Conservation (phyloP, 257 asterid species). For the Solanum clarkiae region DNA sequence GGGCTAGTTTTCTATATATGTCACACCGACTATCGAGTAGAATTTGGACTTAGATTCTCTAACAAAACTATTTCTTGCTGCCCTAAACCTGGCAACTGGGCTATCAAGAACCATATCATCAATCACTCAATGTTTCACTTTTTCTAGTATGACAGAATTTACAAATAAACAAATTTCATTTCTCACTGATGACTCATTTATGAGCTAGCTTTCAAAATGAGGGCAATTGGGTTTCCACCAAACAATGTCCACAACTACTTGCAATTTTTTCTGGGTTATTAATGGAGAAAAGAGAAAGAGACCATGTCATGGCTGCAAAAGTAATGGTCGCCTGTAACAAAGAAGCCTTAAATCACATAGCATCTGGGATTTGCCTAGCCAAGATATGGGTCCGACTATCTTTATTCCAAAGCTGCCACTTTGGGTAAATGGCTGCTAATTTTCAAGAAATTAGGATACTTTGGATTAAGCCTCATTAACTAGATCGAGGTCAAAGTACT, state of each 20-base stretch:
- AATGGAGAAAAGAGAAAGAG: neutral
- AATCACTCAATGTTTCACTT: neutral
- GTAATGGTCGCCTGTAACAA: neutral
- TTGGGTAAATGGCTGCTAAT: neutral
- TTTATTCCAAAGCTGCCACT: neutral
- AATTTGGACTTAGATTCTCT: neutral
- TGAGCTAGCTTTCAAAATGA: neutral
- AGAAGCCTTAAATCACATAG: neutral
- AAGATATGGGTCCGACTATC: slow-evolving; percentile 7
- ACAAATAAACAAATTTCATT: neutral
- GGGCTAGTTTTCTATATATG: neutral
- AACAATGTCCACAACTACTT: neutral
- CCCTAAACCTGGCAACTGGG: neutral
- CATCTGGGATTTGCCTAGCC: slow-evolving; percentile 5
- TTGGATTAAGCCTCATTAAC: neutral
- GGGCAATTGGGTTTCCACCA: neutral
- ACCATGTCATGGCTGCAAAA: slow-evolving; percentile 21
- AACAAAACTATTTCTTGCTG: neutral
- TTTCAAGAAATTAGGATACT: neutral
- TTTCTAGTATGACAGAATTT: neutral
- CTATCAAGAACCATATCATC: neutral
- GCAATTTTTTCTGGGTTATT: neutral
- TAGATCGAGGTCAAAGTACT: neutral
- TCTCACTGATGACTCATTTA: neutral
- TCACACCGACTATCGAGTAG: neutral